phyloP scores from a whole-genome alignment of 768 basidiomycete genomes.

The Termitomyces titanicus region DNA sequence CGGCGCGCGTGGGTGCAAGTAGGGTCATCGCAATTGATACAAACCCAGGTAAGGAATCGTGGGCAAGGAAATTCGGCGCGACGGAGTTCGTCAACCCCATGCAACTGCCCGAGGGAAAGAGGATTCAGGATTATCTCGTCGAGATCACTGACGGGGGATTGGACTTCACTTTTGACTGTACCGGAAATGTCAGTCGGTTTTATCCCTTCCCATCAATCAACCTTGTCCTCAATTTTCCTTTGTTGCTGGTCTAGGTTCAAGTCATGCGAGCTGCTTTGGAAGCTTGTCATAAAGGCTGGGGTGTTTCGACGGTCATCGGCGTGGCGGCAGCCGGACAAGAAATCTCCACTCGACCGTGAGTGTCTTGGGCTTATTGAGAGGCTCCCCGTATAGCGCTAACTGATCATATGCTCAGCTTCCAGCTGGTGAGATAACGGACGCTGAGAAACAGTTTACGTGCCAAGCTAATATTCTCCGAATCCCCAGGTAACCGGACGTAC shows the following conservation, averaged over 20 bases:
- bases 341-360: slow-evolving; percentile 84
- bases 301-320: slow-evolving; percentile 92
- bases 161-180: slow-evolving; percentile 96
- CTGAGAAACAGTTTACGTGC: not conserved
- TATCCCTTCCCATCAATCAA: slow-evolving; percentile 5
- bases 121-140: slow-evolving; percentile 85
- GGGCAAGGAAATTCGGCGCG: slow-evolving; percentile 92
- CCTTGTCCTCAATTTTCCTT: not conserved
- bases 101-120: slow-evolving; percentile 68
- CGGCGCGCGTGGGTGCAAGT: slow-evolving; percentile 72
- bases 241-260: slow-evolving; percentile 52
- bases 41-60: slow-evolving; percentile 80
- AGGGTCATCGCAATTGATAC: slow-evolving; percentile 92
- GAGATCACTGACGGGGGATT: slow-evolving; percentile 95
- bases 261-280: slow-evolving; percentile 96
- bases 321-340: slow-evolving; percentile 98
- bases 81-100: slow-evolving; percentile 91
- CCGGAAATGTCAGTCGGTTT: slow-evolving; percentile 62
- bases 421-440: slow-evolving; percentile 35
- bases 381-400: not conserved
- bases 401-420: slow-evolving; percentile 37
- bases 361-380: not conserved
- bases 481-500: slow-evolving; percentile 79
- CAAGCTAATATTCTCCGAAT: slow-evolving; percentile 10
- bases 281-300: slow-evolving; percentile 99